These are phyloP conservation scores for Apiospora marii DNA, from an alignment of 2,329 filamentous ascomycete genomes.

Conservation along the genomic window DNA sequence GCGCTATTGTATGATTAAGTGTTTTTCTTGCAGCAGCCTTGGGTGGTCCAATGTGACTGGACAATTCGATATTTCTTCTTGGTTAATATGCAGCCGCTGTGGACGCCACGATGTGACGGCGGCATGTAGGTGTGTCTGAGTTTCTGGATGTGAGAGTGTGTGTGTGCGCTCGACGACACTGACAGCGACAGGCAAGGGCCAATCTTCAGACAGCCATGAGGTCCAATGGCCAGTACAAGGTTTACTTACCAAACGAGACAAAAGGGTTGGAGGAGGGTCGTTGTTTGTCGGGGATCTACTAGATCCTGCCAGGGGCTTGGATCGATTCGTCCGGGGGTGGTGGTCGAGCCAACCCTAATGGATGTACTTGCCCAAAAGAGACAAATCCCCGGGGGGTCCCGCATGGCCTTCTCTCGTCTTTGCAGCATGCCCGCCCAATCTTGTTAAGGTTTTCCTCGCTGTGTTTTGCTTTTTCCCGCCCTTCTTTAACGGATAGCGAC, in stretches of 20 bases:
- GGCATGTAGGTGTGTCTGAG: not conserved
- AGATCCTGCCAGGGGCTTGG: conserved; percentile 17
- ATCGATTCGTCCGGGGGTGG: conserved; percentile 17
- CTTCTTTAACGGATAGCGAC: conserved; percentile 15
- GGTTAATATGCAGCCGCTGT: not conserved
- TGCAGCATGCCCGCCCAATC: not conserved
- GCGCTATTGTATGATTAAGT: conserved; percentile 16
- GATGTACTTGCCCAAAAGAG: conserved; percentile 6
- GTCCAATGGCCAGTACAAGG: not conserved
- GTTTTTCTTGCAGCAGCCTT: not conserved
- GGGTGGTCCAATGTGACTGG: not conserved
- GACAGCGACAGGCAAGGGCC: not conserved
- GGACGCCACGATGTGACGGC: conserved; percentile 12
- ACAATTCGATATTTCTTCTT: not conserved
- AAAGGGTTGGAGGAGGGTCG: not conserved
- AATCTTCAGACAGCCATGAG: not conserved
- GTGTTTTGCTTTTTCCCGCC: not conserved
- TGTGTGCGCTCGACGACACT: not conserved
- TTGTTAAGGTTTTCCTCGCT: too few relatives aligned
- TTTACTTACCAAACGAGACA: not conserved
- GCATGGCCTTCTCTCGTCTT: not conserved
- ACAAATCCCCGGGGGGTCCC: not conserved
- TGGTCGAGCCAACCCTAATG: not conserved
- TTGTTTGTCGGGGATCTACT: conserved; percentile 12
- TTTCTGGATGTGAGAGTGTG: not conserved